These are phyloP conservation scores for Lichtheimia ramosa DNA, from an alignment of 371 early-diverging fungal species.

Conservation along the genomic window DNA sequence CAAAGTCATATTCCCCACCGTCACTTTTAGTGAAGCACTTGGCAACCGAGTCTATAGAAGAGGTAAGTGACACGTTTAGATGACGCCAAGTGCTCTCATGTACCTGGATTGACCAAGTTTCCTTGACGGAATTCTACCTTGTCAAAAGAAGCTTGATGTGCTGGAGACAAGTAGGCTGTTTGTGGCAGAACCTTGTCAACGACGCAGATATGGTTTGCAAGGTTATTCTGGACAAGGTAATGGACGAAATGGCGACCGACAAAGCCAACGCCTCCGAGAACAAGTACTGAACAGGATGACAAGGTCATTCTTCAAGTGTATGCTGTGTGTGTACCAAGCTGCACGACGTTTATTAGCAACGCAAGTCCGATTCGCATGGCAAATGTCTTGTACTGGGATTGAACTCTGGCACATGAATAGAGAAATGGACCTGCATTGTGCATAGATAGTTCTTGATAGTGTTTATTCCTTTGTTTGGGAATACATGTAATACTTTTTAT, in stretches of 20 bases:
- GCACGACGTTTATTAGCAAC: too few relatives aligned
- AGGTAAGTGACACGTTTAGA: neutral
- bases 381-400: too few relatives aligned
- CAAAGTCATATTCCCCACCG: constrained; percentile 76
- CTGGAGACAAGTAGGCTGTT: constrained; percentile 77
- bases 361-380: too few relatives aligned
- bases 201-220: constrained; percentile 73
- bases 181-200: constrained; percentile 90
- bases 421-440: too few relatives aligned
- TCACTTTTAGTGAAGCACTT: constrained; percentile 72
- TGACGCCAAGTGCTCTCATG: neutral
- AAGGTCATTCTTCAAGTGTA: constrained; percentile 2
- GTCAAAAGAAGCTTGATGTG: constrained; percentile 66
- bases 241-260: constrained; percentile 82
- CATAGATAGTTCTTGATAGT: too few relatives aligned
- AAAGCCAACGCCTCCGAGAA: constrained; percentile 86
- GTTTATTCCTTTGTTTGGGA: too few relatives aligned
- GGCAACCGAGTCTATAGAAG: constrained; percentile 61
- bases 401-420: too few relatives aligned
- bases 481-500: too few relatives aligned
- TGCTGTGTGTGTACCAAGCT: too few relatives aligned
- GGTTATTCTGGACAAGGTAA: constrained; percentile 66
- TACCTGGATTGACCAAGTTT: constrained; percentile 79
- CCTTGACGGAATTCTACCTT: constrained; percentile 83
- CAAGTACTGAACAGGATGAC: constrained; percentile 47